These are phyloP conservation scores for Nadsonia commutata DNA, from an alignment of 1,139 yeast genomes.

Conservation along the genomic window DNA sequence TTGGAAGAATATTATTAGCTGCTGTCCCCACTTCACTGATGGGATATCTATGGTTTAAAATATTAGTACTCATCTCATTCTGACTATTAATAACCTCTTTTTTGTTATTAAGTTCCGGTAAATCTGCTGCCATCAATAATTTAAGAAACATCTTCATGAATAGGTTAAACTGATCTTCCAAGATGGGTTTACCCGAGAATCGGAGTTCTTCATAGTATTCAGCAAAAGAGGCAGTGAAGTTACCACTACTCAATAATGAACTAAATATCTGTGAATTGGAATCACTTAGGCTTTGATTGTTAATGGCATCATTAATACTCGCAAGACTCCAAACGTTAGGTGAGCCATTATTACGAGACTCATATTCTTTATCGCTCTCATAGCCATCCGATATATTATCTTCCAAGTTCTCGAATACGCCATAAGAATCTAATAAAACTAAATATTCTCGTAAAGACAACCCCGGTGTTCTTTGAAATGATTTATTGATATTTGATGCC, in stretches of 20 bases:
- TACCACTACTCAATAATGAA: not conserved
- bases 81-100: too few species aligned
- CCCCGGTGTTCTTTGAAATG: slow-evolving; percentile 25
- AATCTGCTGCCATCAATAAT: slow-evolving; percentile 9
- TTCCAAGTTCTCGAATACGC: slow-evolving; percentile 12
- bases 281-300: too few species aligned
- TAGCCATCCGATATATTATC: slow-evolving; percentile 15
- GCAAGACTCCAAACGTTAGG: too few species aligned
- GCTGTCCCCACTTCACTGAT: too few species aligned
- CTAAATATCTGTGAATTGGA: not conserved
- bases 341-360: too few species aligned
- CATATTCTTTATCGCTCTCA: slow-evolving; percentile 16
- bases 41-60: too few species aligned
- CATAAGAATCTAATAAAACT: slow-evolving; percentile 25
- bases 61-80: too few species aligned
- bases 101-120: not conserved
- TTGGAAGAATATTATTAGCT: too few species aligned
- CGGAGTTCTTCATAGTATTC: slow-evolving; percentile 54
- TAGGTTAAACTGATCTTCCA: slow-evolving; percentile 43
- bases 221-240: slow-evolving; percentile 24
- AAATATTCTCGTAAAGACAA: slow-evolving; percentile 37
- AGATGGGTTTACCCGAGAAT: slow-evolving; percentile 50
- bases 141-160: slow-evolving; percentile 36
- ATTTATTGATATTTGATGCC: slow-evolving; percentile 30
- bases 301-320: too few species aligned